Evolutionary conservation across 192 early-diverging fungal genomes (phyloP).

Genomic region (Chytriomyces sp.): DNA sequence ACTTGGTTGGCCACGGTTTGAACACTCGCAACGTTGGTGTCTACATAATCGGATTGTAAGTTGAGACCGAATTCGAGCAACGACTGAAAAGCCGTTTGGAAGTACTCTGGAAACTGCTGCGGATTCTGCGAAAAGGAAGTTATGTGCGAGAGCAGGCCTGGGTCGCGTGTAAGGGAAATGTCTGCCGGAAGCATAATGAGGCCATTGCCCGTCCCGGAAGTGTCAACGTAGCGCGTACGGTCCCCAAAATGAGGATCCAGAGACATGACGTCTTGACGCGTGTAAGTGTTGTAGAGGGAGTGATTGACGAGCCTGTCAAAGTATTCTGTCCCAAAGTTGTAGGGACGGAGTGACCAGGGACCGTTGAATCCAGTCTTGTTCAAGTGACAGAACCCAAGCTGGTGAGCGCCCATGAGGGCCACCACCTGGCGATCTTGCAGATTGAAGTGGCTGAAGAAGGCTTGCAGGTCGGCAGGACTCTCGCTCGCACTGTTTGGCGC

Average conservation of each 20-base stretch:
- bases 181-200: constrained; percentile 6
- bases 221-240: neutral
- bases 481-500: neutral
- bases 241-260: no score
- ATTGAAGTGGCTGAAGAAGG: constrained; percentile 35
- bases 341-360: constrained; percentile 44
- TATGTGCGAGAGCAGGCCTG: constrained; percentile 1
- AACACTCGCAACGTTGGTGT: neutral
- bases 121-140: constrained; percentile 25
- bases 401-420: constrained; percentile 71
- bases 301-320: constrained; percentile 29
- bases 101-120: constrained; percentile 18
- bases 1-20: neutral
- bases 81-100: neutral
- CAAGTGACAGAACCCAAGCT: constrained; percentile 63
- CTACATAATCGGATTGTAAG: neutral
- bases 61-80: constrained; percentile 1
- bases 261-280: neutral
- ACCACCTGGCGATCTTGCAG: constrained; percentile 72
- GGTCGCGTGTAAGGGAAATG: constrained; percentile 18
- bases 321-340: constrained; percentile 46
- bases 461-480: neutral
- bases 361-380: constrained; percentile 68
- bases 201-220: no score
- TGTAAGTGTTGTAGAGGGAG: constrained; percentile 11